Base-by-base conservation (phyloP, 1,284 basidiomycete genomes). In the Dichomitus squalens region DNA sequence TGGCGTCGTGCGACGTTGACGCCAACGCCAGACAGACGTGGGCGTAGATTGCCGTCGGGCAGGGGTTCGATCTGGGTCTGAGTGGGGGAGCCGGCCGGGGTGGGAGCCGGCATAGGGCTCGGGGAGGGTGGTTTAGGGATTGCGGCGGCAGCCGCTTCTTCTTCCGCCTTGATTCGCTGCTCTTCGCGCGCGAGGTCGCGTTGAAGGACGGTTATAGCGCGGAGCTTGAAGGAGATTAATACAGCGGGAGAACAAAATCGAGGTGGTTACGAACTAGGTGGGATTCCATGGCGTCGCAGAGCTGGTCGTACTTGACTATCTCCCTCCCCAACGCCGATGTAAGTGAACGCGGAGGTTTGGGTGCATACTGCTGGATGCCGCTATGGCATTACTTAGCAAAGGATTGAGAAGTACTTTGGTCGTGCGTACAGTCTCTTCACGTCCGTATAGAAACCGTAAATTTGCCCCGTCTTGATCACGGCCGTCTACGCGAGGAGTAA, bases 241-340 rank as follows among this genome's bases (percentile, higher is more conserved):
- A 31, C 11, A 11, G 3, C 18, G 20, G 5, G 7, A 7, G 5
- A 27, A n/a, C n/a, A 36, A 39, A 43, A 39, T 27, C 5, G 11
- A 35, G 33, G 43, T 18, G 53, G 68, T 38, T 18, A 64, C 84
- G 70, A 69, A 86, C 90, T 60, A 92, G 67, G 52, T 85, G 83
- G 35, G 83, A 79, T 67, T 92, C 90, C 50, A 92, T 82, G 2
- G 82, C 76, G 66, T 92, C 90, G 61, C 88, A 90, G 7, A 92
- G 65, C 64, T 90, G 88, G 65, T 92, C 88, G 63, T 88, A 92
- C 66, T 82, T 85, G 68, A 90, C 88, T 1, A 91, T 73, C 66
- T 90, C 88, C 35, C 81, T 80, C 12, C 88, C 87, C 21, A 92
- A 76, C 14, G 85, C 77, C 5, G 82, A 75, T 6, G 81, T 85